phyloP scores from a whole-genome alignment of 2,329 filamentous ascomycete species.

The Aspergillus awamori region DNA sequence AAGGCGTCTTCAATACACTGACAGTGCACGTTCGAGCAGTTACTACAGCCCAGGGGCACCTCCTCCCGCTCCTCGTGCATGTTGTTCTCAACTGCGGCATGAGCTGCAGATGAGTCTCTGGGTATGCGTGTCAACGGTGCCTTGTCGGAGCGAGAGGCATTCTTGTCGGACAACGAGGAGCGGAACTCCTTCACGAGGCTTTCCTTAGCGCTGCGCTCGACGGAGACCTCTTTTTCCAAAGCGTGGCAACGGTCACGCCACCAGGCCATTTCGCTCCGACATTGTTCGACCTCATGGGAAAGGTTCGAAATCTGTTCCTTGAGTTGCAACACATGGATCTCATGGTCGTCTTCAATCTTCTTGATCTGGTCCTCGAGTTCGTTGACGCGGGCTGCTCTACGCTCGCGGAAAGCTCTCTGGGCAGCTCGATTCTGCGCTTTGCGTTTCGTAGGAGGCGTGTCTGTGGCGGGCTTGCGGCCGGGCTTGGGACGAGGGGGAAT shows the following conservation, averaged over 20 bases:
- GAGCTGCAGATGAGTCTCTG: constrained; percentile 3
- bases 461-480: constrained; percentile 88
- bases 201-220: constrained; percentile 47
- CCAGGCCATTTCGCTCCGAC: constrained; percentile 54
- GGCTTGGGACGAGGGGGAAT: constrained; percentile 84
- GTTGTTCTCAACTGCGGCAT: constrained; percentile 13
- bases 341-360: constrained; percentile 51
- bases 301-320: constrained; percentile 58
- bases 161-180: constrained; percentile 32
- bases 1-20: constrained; percentile 62
- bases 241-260: constrained; percentile 60
- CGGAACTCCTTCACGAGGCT: constrained; percentile 46
- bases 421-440: constrained; percentile 94
- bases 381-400: constrained; percentile 80
- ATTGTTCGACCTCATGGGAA: constrained; percentile 68
- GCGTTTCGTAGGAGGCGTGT: constrained; percentile 88
- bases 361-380: constrained; percentile 60
- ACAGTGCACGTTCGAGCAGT: constrained; percentile 66
- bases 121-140: constrained; percentile 38
- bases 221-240: constrained; percentile 63
- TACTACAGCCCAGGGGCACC: constrained; percentile 63
- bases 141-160: constrained; percentile 35
- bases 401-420: constrained; percentile 85
- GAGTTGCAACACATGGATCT: constrained; percentile 53
- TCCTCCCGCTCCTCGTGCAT: constrained; percentile 31